Evolutionary conservation across 305 asterid species (phyloP).

Genomic region (Ajuga reptans): DNA sequence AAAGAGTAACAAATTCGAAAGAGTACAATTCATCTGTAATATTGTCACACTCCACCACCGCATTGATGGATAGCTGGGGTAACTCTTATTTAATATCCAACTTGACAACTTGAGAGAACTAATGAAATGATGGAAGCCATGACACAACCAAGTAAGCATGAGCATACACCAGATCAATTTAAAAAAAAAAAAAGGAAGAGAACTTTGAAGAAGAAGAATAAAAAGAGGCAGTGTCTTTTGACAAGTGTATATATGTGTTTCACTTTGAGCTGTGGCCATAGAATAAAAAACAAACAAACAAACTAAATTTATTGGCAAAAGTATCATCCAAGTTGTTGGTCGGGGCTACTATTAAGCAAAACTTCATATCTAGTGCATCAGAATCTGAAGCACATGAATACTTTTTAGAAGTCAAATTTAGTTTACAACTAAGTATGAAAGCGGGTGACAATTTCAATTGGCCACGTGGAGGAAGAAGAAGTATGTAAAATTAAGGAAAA

Average conservation of each 20-base stretch:
- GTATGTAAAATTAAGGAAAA: neutral
- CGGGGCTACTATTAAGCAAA: neutral
- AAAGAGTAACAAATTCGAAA: neutral
- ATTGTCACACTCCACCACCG: neutral
- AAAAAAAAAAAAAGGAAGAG: neutral
- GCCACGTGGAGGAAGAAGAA: no score
- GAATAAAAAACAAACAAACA: neutral
- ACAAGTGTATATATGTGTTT: neutral
- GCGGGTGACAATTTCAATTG: no score
- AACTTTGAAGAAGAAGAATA: neutral
- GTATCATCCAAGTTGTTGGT: neutral
- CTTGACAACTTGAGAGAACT: neutral
- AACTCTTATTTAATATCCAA: neutral
- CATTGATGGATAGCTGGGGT: neutral
- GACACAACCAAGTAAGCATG: neutral
- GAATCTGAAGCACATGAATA: neutral
- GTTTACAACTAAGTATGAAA: neutral
- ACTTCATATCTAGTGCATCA: neutral
- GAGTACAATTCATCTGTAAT: neutral
- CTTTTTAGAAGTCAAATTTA: neutral
- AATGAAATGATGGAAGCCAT: neutral
- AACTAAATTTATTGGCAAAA: no score
- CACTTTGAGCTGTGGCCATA: neutral
- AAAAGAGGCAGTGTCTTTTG: neutral
- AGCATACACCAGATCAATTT: neutral